phyloP scores from a whole-genome alignment of 495 filamentous ascomycete species.

The Darksidea phi region DNA sequence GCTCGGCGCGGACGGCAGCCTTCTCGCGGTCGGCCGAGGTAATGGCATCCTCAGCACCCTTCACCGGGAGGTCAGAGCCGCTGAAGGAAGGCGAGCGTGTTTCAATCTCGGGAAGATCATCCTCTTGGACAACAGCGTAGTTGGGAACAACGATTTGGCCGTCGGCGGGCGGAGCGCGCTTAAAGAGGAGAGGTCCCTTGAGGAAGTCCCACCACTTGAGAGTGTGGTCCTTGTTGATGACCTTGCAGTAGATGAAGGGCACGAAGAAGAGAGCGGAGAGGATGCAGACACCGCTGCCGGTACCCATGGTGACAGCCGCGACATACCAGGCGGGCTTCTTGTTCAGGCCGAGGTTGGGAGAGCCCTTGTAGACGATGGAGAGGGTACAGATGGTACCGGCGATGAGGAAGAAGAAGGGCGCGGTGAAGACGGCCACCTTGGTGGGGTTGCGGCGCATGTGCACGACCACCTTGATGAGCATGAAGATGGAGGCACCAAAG shows the following conservation, averaged over 20 bases:
- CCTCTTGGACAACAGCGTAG: slow-evolving; percentile 54
- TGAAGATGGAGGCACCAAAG: slow-evolving; percentile 59
- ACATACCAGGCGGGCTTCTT: slow-evolving; percentile 59
- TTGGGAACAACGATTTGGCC: slow-evolving; percentile 44
- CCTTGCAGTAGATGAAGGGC: slow-evolving; percentile 54
- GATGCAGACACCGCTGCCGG: slow-evolving; percentile 52
- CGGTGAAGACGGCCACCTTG: slow-evolving; percentile 56
- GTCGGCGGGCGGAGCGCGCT: slow-evolving; percentile 8
- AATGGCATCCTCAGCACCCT: slow-evolving; percentile 28
- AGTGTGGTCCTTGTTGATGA: slow-evolving; percentile 56
- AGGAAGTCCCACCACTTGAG: slow-evolving; percentile 57
- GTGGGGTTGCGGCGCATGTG: slow-evolving; percentile 58
- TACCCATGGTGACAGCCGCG: slow-evolving; percentile 56
- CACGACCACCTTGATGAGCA: slow-evolving; percentile 60
- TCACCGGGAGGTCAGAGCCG: slow-evolving; percentile 25
- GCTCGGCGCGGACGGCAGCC: slow-evolving; percentile 45
- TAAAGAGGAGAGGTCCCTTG: slow-evolving; percentile 54
- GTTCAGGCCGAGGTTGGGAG: slow-evolving; percentile 54
- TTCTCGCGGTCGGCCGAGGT: slow-evolving; percentile 48
- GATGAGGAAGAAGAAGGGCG: slow-evolving; percentile 57
- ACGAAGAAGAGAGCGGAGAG: slow-evolving; percentile 60
- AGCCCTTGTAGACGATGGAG: slow-evolving; percentile 65
- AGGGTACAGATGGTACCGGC: slow-evolving; percentile 55
- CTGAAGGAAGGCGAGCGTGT: slow-evolving; percentile 28
- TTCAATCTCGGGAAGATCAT: slow-evolving; percentile 43